Evolutionary conservation across 495 filamentous ascomycete genomes (phyloP), one percentile per base, ranked within the genome.

Genomic region (Polyplosphaeria fusca): DNA sequence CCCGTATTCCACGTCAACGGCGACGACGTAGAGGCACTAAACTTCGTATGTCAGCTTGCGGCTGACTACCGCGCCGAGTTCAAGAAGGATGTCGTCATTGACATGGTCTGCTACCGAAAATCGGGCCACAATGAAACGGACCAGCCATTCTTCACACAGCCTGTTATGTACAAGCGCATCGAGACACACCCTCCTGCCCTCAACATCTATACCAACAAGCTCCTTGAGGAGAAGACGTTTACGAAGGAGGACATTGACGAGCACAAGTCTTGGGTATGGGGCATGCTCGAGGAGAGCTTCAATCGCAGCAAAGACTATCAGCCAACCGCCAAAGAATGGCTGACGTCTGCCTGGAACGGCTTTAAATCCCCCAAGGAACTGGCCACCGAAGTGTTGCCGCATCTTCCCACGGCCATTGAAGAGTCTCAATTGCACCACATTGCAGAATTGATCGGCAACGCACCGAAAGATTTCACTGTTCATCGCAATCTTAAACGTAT

Each of bases 251-350:
- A 98, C 67, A 88, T 98, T 54, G 91, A 98, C 56, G 93, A 98
- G 79, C 93, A 98, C 80, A 95, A 93, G 78, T 88, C 94, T 73
- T 98, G 93, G 93, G 94, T 97, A 46, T 98, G 94, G 93, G 89
- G 88, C 60, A 97, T 97, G 92, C 77, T 98, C 40, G 89, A 91
- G 67, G 91, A 95, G 69, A 95, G 89, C 77, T 98, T 97, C 73
- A 80, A 90, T 60, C 87, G 92, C 70, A 94, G 89, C 74, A 96
- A 90, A 75, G 92, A 98, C 68, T 98, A 98, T 72, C 87, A 95
- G 74, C 90, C 93, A 19, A 92, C 86, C 37, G 84, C 92, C 53
- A 95, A 95, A 74, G 93, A 98, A 73, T 98, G 93, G 93, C 83
- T 95, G 60, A 95, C 93, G 4, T 95, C 90, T 46, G 94, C 93